phyloP scores from a whole-genome alignment of 1,284 basidiomycete genomes.

The Taiwanofungus camphoratus region DNA sequence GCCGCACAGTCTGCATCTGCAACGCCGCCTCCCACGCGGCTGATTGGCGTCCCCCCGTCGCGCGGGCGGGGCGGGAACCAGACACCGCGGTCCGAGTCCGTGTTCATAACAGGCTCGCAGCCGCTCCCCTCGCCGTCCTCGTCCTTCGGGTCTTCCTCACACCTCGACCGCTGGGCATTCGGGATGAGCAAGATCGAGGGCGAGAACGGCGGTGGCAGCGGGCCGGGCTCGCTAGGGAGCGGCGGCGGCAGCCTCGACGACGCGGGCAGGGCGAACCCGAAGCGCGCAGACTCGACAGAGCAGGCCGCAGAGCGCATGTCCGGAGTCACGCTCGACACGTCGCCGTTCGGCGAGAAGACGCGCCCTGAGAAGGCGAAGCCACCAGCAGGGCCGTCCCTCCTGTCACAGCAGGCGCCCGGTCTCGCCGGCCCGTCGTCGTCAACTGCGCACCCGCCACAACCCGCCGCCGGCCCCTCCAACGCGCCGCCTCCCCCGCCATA shows the following conservation, averaged over 20 bases:
- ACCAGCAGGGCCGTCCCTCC: constrained; percentile 65
- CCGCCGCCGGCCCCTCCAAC: constrained; percentile 4
- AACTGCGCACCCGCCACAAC: constrained; percentile 14
- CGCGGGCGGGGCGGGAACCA: constrained; percentile 97
- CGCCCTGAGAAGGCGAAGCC: constrained; percentile 30
- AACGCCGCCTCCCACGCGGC: constrained; percentile 58
- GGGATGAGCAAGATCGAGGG: constrained; percentile 81
- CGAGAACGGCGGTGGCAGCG: constrained; percentile 19
- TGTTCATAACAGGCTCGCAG: constrained; percentile 92
- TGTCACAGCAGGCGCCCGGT: constrained; percentile 70
- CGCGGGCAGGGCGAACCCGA: constrained; percentile 16
- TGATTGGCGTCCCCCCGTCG: constrained; percentile 93
- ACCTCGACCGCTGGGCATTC: constrained; percentile 90
- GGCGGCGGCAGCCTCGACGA: constrained; percentile 15
- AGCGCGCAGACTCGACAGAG: constrained; percentile 37
- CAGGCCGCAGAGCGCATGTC: constrained; percentile 54
- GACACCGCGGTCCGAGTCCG: constrained; percentile 85
- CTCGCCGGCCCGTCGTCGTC: background rate
- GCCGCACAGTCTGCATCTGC: constrained; percentile 45
- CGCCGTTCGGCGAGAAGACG: constrained; percentile 52
- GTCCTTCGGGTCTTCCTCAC: constrained; percentile 68
- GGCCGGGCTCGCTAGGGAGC: constrained; percentile 20
- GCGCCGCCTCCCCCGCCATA: constrained; percentile 18
- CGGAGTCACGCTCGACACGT: constrained; percentile 58
- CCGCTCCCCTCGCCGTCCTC: constrained; percentile 81